Base-by-base conservation (phyloP, 2,329 filamentous ascomycete genomes). In the Fusarium dlaminii region DNA sequence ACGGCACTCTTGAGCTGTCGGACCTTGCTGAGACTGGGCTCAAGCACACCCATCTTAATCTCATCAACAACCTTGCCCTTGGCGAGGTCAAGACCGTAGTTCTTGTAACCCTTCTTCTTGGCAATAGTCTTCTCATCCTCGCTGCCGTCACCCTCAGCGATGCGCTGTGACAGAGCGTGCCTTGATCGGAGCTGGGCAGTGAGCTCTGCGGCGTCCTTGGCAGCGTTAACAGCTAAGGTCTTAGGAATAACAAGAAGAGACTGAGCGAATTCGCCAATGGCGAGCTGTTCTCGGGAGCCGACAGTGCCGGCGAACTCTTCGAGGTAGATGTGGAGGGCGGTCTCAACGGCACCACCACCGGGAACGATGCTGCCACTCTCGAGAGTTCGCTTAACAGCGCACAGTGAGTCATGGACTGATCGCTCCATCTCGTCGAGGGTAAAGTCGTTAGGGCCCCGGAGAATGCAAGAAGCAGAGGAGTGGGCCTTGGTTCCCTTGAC, bases 351-450 rank as follows among this genome's bases (percentile, higher is more conserved):
- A 81, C 96, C 96, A 75, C 96, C 96, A 75, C 96, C 96, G 22
- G 96, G 96, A 43, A 99, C 96, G 75, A 99, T 97, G 84, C 94
- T 95, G 79, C 96, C 96, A 80, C 94, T 98, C 86, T 99, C 96
- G 13, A 99, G 88, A 7, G 96, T 98, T 78, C 96, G 91, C 91
- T 99, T 99, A 74, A 99, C 95, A 52, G 96, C 96, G 76, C 94
- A 98, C 52, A 99, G 89, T 20, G 96, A 97, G 84, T 99, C 96
- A 86, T 99, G 96, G 24, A 99, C 91, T 4, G 96, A 98, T 75
- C 96, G 93, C 88, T 99, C 96, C 96, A 98, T 99, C 88, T 99
- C 96, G 80, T 99, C 96, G 36, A 99, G 90, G 70, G 94, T 94
- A 86, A 93, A 98, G 84, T 99, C 96, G 84, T 99, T 98, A 77